These are phyloP conservation scores for Malus hybrid DNA, from an alignment of 331 rosid genomes.

Conservation along the genomic window DNA sequence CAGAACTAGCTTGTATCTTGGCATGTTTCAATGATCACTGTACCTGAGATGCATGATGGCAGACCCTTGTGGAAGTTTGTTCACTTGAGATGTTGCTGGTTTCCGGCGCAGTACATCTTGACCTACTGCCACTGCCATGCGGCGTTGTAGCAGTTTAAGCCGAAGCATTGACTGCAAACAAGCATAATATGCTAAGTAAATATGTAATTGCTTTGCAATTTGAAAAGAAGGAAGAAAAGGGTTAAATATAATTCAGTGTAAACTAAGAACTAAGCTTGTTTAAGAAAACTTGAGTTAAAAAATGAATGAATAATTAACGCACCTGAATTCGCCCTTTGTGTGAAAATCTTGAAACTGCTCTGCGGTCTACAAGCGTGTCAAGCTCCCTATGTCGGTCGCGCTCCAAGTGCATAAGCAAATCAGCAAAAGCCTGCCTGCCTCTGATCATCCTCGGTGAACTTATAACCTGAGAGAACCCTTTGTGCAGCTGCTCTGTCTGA, in stretches of 20 bases:
- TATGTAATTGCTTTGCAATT: not conserved
- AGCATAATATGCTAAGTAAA: constrained; percentile 1
- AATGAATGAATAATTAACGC: not conserved
- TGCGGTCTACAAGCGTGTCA: constrained; percentile 33
- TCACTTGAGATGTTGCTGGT: constrained; percentile 16
- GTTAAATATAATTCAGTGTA: not conserved
- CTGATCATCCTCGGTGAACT: constrained; percentile 43
- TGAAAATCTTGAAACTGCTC: constrained; percentile 60
- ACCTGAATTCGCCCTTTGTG: constrained; percentile 90
- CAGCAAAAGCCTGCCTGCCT: constrained; percentile 62
- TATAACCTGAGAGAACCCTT: constrained; percentile 10
- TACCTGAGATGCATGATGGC: constrained; percentile 72
- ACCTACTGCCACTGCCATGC: constrained; percentile 20
- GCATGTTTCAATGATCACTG: not conserved
- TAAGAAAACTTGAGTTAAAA: not conserved
- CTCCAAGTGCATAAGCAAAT: constrained; percentile 63
- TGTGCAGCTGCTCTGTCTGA: constrained; percentile 20
- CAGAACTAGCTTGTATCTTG: not conserved
- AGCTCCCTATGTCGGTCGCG: constrained; percentile 62
- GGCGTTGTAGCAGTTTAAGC: constrained; percentile 50
- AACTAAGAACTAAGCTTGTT: not conserved
- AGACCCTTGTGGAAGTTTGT: constrained; percentile 36
- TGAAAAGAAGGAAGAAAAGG: not conserved
- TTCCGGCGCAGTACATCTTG: constrained; percentile 21
- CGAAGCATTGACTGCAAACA: constrained; percentile 64